A percentile compares a stretch with the other conserved stretches of the same genome.
These are phyloP conservation scores for Trichoderma semiorbis DNA, from an alignment of 2,329 filamentous ascomycete species.

Conservation along the genomic window DNA sequence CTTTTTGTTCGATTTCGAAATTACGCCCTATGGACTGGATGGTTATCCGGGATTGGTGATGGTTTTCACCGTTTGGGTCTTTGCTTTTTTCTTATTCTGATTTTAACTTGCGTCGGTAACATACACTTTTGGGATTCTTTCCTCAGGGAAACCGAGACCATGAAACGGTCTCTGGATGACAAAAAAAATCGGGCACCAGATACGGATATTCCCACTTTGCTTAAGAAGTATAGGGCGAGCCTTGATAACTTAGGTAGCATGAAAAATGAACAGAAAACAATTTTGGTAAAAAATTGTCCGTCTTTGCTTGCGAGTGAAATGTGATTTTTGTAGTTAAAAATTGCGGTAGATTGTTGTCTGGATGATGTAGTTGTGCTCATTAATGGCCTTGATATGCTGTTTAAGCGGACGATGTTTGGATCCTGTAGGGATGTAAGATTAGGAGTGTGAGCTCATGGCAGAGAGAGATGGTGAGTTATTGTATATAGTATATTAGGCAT, in stretches of 20 bases:
- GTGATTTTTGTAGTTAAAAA: not conserved
- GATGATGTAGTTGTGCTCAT: not conserved
- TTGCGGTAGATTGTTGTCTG: not conserved
- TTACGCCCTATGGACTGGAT: constrained; percentile 5
- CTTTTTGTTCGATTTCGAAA: not conserved
- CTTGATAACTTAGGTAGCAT: constrained; percentile 4
- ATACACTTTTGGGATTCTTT: constrained; percentile 14
- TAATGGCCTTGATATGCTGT: not conserved
- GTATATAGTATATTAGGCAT: not conserved
- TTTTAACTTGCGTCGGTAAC: not conserved
- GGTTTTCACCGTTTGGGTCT: not conserved
- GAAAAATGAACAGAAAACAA: constrained; percentile 7
- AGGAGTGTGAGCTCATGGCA: not conserved
- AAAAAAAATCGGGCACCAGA: constrained; percentile 4
- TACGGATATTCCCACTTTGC: not conserved
- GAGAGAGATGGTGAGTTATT: not conserved
- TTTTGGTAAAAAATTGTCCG: not conserved
- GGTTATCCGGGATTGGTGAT: constrained; percentile 1
- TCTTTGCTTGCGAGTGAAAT: not conserved
- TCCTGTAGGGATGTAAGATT: not conserved
- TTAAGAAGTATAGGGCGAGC: constrained; percentile 13
- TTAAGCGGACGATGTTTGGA: not conserved
- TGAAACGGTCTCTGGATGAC: not conserved
- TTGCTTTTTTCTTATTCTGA: not conserved
- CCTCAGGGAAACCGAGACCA: constrained; percentile 8